These are phyloP conservation scores for Alternaria arbusti DNA, from an alignment of 2,329 filamentous ascomycete genomes.

Conservation along the genomic window DNA sequence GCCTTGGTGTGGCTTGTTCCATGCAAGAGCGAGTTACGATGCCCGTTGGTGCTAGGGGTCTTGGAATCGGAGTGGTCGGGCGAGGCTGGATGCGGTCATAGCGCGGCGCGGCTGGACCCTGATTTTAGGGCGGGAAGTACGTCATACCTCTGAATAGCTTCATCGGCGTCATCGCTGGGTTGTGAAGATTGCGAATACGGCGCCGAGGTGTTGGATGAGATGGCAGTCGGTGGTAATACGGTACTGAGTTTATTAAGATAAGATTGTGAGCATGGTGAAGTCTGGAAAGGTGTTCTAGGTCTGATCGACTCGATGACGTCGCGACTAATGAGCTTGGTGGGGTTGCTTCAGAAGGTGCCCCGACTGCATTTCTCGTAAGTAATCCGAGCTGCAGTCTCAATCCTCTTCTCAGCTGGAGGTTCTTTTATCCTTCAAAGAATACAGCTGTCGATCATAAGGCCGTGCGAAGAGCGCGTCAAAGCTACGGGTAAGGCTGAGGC, in stretches of 20 bases:
- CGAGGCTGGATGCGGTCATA: constrained; percentile 17
- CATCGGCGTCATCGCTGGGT: constrained; percentile 18
- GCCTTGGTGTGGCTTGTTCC: constrained; percentile 18
- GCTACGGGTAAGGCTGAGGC: constrained; percentile 13
- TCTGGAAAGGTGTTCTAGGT: neutral
- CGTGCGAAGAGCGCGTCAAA: neutral
- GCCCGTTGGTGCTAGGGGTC: constrained; percentile 15
- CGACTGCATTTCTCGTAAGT: neutral
- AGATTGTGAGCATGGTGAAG: neutral
- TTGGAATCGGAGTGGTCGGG: constrained; percentile 3
- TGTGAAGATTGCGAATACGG: neutral
- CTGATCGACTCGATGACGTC: neutral
- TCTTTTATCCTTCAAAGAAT: neutral
- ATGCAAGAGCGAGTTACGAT: constrained; percentile 17
- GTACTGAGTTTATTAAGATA: neutral
- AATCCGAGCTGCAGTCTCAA: neutral
- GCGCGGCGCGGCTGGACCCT: constrained; percentile 12
- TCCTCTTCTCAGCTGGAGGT: neutral
- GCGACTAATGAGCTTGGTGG: neutral
- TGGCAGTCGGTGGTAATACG: constrained; percentile 2
- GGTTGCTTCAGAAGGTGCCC: neutral
- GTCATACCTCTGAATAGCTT: constrained; percentile 28
- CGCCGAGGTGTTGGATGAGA: neutral
- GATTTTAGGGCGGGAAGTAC: constrained; percentile 9
- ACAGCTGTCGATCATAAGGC: neutral